Base-by-base conservation (phyloP, 192 early-diverging fungal genomes). In the Mortierella antarctica region DNA sequence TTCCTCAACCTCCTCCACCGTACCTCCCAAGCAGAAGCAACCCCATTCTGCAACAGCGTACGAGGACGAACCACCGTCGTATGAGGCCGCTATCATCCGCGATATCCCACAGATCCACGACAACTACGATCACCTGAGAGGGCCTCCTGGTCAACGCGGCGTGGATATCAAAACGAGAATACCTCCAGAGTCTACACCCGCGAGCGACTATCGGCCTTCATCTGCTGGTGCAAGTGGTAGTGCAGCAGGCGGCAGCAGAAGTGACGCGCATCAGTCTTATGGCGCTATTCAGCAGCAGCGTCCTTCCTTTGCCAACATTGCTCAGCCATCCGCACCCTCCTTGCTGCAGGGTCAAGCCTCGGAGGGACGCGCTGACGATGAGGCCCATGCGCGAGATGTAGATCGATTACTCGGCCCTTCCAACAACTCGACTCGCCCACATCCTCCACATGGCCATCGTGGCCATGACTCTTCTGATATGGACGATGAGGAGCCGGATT, bases 61-160 rank as follows among this genome's bases (percentile, higher is more conserved):
- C 47, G 74, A 79, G 7, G 77, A 80, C 14, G 12, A 55, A 4
- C 77, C 77, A 2, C 77, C 77, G 10, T 72, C 77, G 0, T 80
- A 80, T 39, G 77, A 80, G 58, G 58, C 70, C 3, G 47, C 69
- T 18, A 40, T 68, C 15, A 13, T 72, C 58, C 54, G 44, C 14
- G 52, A 67, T 15, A 62, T 45, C 11, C 70, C 65, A 8, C 77
- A 80, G 54, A 62, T 80, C n/a, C 77, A 80, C 20, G 77, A 80
- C 55, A 80, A 80, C 52, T 80, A 80, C 21, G 77, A 80, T 46
- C 77, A 80, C 10, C 59, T 80, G 2, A 12, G 77, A 48, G 77
- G 77, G 40, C 77, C 77, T 13, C 58, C 60, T 13, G 60, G 77
- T 2, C 77, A 80, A 54, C 77, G 77, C n/a, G 77, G 77, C 10